A percentile compares a stretch with the other conserved stretches of the same genome.
Evolutionary conservation across 2,329 filamentous ascomycete genomes (phyloP).

Genomic region (Colletotrichum trifolii): DNA sequence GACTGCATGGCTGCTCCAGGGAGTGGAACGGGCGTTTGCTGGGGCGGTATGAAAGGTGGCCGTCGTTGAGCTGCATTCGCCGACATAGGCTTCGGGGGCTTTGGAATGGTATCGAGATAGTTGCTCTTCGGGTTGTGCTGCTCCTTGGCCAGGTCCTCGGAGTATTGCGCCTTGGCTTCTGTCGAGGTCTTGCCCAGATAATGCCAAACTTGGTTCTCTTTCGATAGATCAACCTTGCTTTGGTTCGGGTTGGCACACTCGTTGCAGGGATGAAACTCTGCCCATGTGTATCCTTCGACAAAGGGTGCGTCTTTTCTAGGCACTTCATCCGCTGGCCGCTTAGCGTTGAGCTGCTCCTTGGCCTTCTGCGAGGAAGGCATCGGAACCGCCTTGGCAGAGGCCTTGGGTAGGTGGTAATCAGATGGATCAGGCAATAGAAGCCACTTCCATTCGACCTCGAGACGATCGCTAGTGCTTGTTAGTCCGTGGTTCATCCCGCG

Average conservation of each 20-base stretch:
- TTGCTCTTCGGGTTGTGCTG: conserved; percentile 76
- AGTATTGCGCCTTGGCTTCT: conserved; percentile 91
- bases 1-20: conserved; percentile 17
- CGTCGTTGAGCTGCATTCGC: conserved; percentile 40
- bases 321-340: conserved; percentile 69
- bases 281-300: conserved; percentile 76
- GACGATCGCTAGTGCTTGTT: conserved; percentile 68
- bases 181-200: conserved; percentile 90
- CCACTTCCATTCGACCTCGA: conserved; percentile 89
- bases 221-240: conserved; percentile 75
- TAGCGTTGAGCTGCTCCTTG: conserved; percentile 75
- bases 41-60: conserved; percentile 27
- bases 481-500: conserved; percentile 45
- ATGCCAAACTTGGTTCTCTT: conserved; percentile 84
- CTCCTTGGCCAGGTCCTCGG: conserved; percentile 74
- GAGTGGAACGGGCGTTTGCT: conserved; percentile 16
- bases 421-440: conserved; percentile 77
- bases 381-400: conserved; percentile 77
- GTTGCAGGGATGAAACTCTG: conserved; percentile 79
- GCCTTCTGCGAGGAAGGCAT: conserved; percentile 73
- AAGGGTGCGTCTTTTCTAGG: conserved; percentile 76
- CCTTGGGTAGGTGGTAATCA: conserved; percentile 79
- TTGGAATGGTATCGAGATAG: conserved; percentile 77
- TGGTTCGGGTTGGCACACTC: conserved; percentile 66
- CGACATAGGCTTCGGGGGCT: conserved; percentile 55